phyloP scores from a whole-genome alignment of 495 filamentous ascomycete genomes.

The Penicillium manginii region DNA sequence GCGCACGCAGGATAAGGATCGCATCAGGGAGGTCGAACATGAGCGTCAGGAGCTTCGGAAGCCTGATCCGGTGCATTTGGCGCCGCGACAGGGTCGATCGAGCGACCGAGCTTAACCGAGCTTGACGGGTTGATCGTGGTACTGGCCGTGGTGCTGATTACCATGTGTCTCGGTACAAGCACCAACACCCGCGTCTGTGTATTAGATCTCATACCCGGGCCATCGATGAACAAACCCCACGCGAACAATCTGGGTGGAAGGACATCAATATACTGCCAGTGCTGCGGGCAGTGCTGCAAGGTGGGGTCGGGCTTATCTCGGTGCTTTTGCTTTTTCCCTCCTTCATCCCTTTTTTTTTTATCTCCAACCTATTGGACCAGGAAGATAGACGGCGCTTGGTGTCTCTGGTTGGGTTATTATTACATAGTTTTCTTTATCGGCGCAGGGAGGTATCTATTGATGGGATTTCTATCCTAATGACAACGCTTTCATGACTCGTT shows the following conservation, averaged over 20 bases:
- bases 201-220: too few species aligned
- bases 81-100: too few species aligned
- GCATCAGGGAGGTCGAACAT: slow-evolving; percentile 40
- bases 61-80: neutral
- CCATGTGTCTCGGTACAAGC: too few species aligned
- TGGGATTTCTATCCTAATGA: slow-evolving; percentile 27
- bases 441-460: slow-evolving; percentile 8
- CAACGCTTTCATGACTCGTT: slow-evolving; percentile 27
- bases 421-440: neutral
- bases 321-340: slow-evolving; percentile 8
- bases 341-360: slow-evolving; percentile 15
- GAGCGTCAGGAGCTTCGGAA: slow-evolving; percentile 31
- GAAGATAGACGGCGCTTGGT: slow-evolving; percentile 22
- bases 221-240: too few species aligned
- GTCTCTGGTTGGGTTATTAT: slow-evolving; percentile 1
- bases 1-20: slow-evolving; percentile 41
- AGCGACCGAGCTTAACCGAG: too few species aligned
- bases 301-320: slow-evolving; percentile 18
- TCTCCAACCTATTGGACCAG: slow-evolving; percentile 1
- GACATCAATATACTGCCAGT: slow-evolving; percentile 3
- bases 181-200: too few species aligned
- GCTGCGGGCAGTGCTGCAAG: slow-evolving; percentile 28
- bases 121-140: too few species aligned
- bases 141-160: too few species aligned
- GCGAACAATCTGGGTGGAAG: neutral